Base-by-base conservation (phyloP, 1,284 basidiomycete genomes). In the Cutaneotrichosporon dermatis region DNA sequence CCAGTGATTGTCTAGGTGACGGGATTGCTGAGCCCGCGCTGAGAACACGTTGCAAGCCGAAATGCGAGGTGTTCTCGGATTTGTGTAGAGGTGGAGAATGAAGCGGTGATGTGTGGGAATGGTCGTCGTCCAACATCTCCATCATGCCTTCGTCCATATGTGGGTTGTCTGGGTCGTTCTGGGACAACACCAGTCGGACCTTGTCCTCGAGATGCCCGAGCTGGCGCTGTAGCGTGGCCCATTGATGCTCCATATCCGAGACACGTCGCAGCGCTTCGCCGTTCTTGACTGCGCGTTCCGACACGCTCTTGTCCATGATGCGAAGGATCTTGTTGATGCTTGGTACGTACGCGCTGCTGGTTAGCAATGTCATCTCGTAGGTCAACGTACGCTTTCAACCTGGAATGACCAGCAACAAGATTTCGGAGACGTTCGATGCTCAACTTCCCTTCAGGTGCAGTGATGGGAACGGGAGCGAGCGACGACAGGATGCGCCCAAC, bases 261-360 rank as follows among this genome's bases (percentile, higher is more conserved):
- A 67, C 63, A 63, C 91, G 82, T 59, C 93, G 83, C 57, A 97
- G 77, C 34, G 92, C 89, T 79, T 95, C 92, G 3, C 95, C 95
- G 65, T 98, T 97, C 82, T 90, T 92, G 13, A 92, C 95, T 1
- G 90, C 86, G 53, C 92, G 84, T 65, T 95, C 91, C 61, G 85
- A 84, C 36, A 97, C 88, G 42, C 91, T 91, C 74, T 91, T 94
- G 72, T 92, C 91, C 69, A 97, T 88, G 67, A 93, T 92, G 16
- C 87, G 85, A n/a, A 98, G 82, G 43, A 94, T 92, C 74, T 93
- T 92, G 10, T 87, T 88, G 4, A 91, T 90, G 25, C 92, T 92
- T 0, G 93, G 92, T 77, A 90, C 86, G 74, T 98, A 98, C 6
- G 74, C 65, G 13, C 70, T 72, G 57, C 5, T 9, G 75, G 91